Evolutionary conservation across 495 filamentous ascomycete species (phyloP).

Genomic region (Trichoderma virens): DNA sequence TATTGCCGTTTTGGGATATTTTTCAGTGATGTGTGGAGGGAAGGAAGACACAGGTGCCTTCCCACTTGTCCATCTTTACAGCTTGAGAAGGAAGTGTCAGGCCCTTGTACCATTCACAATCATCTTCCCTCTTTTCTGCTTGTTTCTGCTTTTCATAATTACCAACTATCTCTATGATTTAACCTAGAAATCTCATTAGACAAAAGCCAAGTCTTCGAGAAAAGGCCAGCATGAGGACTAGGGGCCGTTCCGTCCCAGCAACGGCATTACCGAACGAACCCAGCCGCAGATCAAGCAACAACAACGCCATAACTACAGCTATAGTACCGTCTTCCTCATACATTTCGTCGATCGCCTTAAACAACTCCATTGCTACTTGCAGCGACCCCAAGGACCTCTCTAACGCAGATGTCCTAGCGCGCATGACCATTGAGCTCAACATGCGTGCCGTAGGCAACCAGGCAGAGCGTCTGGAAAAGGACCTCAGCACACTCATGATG

Average conservation of each 20-base stretch:
- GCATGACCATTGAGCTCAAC: conserved; percentile 4
- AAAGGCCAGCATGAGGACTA: background rate
- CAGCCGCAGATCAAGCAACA: background rate
- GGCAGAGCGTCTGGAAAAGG: background rate
- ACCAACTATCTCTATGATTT: background rate
- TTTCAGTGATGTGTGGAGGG: too few relatives aligned
- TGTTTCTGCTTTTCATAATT: background rate
- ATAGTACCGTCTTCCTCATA: background rate
- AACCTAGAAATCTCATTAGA: background rate
- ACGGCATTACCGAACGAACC: background rate
- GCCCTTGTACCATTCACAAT: background rate
- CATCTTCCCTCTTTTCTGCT: background rate
- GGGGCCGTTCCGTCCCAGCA: conserved; percentile 1
- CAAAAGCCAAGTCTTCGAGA: background rate
- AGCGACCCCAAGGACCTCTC: background rate
- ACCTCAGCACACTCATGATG: background rate
- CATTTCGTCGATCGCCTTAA: background rate
- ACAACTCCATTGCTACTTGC: background rate
- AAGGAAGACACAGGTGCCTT: background rate
- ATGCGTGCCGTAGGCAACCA: background rate
- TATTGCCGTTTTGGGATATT: too few relatives aligned
- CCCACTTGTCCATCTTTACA: background rate
- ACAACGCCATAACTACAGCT: background rate
- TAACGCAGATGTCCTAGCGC: background rate
- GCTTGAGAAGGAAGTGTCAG: background rate